These are phyloP conservation scores for Gilbertella persicaria DNA, from an alignment of 371 early-diverging fungal species.

Conservation along the genomic window DNA sequence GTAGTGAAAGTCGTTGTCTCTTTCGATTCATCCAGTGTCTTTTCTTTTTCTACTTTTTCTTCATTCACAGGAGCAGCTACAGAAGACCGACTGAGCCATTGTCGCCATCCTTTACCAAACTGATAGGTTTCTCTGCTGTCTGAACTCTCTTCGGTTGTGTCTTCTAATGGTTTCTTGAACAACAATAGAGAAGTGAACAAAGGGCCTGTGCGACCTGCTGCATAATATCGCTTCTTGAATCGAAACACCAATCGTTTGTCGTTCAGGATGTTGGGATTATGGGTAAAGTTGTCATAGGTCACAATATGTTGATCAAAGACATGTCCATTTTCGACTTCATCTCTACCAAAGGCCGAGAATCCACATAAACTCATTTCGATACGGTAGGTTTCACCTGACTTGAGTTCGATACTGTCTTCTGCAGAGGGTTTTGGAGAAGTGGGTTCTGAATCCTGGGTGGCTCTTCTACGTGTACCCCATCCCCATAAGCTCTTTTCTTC, in stretches of 20 bases:
- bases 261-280: slow-evolving; percentile 65
- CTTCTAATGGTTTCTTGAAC: slow-evolving; percentile 35
- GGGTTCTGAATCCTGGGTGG: slow-evolving; percentile 10
- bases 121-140: slow-evolving; percentile 39
- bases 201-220: slow-evolving; percentile 46
- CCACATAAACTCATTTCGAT: slow-evolving; percentile 63
- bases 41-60: slow-evolving; percentile 4
- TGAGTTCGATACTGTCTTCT: slow-evolving; percentile 7
- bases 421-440: slow-evolving; percentile 14
- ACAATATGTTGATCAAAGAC: slow-evolving; percentile 62
- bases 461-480: slow-evolving; percentile 31
- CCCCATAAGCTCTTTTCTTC: slow-evolving; percentile 21
- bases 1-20: slow-evolving; percentile 43
- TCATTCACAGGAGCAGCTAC: slow-evolving; percentile 22
- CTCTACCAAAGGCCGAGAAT: slow-evolving; percentile 36
- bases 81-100: slow-evolving; percentile 54
- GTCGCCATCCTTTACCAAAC: slow-evolving; percentile 52
- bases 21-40: slow-evolving; percentile 5
- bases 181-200: slow-evolving; percentile 56
- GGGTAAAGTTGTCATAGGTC: slow-evolving; percentile 62
- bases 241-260: slow-evolving; percentile 70
- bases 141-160: slow-evolving; percentile 5
- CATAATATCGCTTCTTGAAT: slow-evolving; percentile 58
- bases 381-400: slow-evolving; percentile 34
- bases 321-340: slow-evolving; percentile 51